Conservation (phyloP, 2,329 filamentous ascomycete genomes). For the Aplosporella prunicola region DNA sequence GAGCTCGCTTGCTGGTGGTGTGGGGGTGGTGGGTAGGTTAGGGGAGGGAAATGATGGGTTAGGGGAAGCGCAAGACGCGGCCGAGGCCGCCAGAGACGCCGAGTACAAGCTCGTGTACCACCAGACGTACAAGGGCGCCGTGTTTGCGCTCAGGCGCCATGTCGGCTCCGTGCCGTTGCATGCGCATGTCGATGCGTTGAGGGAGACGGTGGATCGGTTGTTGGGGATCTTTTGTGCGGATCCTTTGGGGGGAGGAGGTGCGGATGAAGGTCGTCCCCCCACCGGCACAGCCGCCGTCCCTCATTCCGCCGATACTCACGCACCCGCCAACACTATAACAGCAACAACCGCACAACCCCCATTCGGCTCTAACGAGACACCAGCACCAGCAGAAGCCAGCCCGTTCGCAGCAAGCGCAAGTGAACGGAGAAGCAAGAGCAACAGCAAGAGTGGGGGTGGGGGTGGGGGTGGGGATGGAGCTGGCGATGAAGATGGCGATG, state of each 20-base stretch:
- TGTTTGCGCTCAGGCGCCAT: constrained; percentile 37
- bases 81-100: constrained; percentile 33
- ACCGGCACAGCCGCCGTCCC: too few species aligned
- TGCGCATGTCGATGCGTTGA: constrained; percentile 32
- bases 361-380: too few species aligned
- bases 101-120: constrained; percentile 46
- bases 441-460: too few species aligned
- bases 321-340: too few species aligned
- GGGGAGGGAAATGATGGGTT: constrained; percentile 8
- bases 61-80: constrained; percentile 21
- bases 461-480: constrained; percentile 85
- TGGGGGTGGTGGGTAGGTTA: neutral
- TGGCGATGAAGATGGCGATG: constrained; percentile 71
- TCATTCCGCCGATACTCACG: too few species aligned
- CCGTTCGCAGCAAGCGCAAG: neutral
- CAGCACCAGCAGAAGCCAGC: too few species aligned
- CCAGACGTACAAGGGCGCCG: constrained; percentile 40
- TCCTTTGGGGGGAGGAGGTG: too few species aligned
- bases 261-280: too few species aligned
- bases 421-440: neutral
- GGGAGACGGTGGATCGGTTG: constrained; percentile 39
- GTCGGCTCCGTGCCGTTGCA: constrained; percentile 30
- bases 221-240: constrained; percentile 39
- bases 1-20: neutral
- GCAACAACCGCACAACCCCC: too few species aligned